Evolutionary conservation across 164 flowering plant species (phyloP), one percentile per base, ranked within the genome.

Genomic region (Umbilicus rupestris): DNA sequence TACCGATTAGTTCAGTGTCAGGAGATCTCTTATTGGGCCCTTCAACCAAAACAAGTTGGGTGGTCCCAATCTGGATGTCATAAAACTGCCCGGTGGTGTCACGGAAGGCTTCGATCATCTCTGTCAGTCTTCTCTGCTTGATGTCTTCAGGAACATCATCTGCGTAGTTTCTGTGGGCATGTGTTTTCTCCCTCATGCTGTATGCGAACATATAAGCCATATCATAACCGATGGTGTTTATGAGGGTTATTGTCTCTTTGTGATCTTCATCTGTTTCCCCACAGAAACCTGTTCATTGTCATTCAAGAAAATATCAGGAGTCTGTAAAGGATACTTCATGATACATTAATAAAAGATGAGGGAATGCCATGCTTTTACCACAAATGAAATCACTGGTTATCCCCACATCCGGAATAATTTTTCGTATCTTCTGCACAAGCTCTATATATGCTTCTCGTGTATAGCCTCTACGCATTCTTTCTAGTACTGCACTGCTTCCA

Each of bases 121-220:
- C 93, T 37, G 95, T 68, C 65, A 94, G 69, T 71, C 97, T 79
- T 78, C 96, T 87, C 75, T 94, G 97, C 78, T 94, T 94, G 37
- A 87, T 82, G 39, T 80, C 80, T 2, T 89, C 89, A 30, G 93
- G 93, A 46, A 94, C 93, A 76, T 91, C 92, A 76, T 94, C 99
- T 0, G 35, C 73, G 59, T 89, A 89, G 72, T 86, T 89, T 69
- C 99, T 81, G 58, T 94, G 85, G 41, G 99, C 99, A 81, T 94
- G 97, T 26, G 99, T 94, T 79, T 85, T 91, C 81, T 91, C 97
- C 71, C 99, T 84, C 97, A 94, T 91, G 82, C 99, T 94, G 73
- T 94, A 94, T 31, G 99, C 99, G 79, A 94, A 94, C 99, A 90
- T 89, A 81, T 86, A 94, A 62, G 99, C 96, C 97, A 90, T 94